Evolutionary conservation across 2,329 filamentous ascomycete species (phyloP), one percentile per base, ranked within the genome.

Genomic region (Hypoxylon sp.): DNA sequence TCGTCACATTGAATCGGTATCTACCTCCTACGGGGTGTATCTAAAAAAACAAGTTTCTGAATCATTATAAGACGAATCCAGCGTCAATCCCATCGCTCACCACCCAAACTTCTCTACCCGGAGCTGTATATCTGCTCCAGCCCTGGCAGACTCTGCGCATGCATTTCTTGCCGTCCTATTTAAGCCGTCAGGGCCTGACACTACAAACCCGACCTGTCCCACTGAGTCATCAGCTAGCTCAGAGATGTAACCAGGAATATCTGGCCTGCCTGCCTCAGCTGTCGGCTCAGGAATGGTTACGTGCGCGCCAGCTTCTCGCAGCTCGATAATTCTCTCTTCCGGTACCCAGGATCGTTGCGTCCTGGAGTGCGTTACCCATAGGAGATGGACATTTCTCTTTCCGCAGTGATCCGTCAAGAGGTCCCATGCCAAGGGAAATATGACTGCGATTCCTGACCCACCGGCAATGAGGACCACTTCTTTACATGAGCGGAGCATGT

Each of bases 21-120:
- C n/a, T n/a, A n/a, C n/a, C n/a, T n/a, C n/a, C n/a, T n/a, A n/a
- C n/a, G 26, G 26, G 26, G 26, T 29, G 26, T 29, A 29, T 29
- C 26, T n/a, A n/a, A n/a, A n/a, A n/a, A n/a, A n/a, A n/a, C n/a
- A n/a, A n/a, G n/a, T n/a, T n/a, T n/a, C n/a, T 48, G 15, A 37
- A 40, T 41, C 48, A 45, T 56, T n/a, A n/a, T n/a, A n/a, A n/a
- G 13, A 11, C 38, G 48, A 48, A 35, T 3, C 13, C 20, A 43
- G 58, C 37, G 35, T 46, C 37, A 24, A n/a, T 40, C 17, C 11
- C 15, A 11, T 33, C 20, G 15, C 7, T 67, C 52, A 89, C 86
- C 86, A 89, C 1, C 85, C 86, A 77, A 88, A 88, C 67, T 89
- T 89, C 81, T 89, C 87, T 21, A 88, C 81, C 23, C 78, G 75